Evolutionary conservation across 257 asterid genomes (phyloP).

Genomic region (Nicotiana benthamiana): DNA sequence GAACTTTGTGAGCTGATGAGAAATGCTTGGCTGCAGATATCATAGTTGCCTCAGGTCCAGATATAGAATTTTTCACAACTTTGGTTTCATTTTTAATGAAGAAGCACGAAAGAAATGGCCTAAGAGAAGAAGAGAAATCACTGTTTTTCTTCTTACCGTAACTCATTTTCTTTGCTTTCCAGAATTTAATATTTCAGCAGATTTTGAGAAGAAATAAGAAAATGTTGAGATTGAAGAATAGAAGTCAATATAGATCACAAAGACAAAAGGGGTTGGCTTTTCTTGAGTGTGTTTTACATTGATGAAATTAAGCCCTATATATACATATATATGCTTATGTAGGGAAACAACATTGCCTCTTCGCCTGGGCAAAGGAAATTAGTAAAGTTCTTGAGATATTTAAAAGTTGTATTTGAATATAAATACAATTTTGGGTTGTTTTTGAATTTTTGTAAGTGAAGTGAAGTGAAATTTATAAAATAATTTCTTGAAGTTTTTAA

Average conservation of each 20-base stretch:
- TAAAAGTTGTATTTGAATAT: neutral
- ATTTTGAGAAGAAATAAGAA: neutral
- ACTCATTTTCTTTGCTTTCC: neutral
- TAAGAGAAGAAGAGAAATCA: neutral
- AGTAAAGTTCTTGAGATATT: neutral
- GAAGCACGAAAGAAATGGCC: neutral
- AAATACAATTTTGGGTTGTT: too few relatives aligned
- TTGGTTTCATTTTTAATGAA: neutral
- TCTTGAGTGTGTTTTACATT: neutral
- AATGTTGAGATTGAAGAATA: neutral
- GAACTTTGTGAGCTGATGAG: neutral
- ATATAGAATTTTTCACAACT: neutral
- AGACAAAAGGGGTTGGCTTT: neutral
- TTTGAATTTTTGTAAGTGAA: too few relatives aligned
- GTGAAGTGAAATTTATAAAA: too few relatives aligned
- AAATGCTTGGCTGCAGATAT: conserved; percentile 4
- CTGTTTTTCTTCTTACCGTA: neutral
- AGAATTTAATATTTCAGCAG: too few relatives aligned
- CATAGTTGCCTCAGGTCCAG: neutral
- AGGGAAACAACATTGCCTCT: neutral
- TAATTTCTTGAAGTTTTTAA: too few relatives aligned
- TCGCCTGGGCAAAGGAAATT: neutral
- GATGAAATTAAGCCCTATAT: neutral
- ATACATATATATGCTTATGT: neutral
- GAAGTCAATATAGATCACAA: neutral